Conservation (phyloP, 768 basidiomycete species). For the Termitomyces sp. region DNA sequence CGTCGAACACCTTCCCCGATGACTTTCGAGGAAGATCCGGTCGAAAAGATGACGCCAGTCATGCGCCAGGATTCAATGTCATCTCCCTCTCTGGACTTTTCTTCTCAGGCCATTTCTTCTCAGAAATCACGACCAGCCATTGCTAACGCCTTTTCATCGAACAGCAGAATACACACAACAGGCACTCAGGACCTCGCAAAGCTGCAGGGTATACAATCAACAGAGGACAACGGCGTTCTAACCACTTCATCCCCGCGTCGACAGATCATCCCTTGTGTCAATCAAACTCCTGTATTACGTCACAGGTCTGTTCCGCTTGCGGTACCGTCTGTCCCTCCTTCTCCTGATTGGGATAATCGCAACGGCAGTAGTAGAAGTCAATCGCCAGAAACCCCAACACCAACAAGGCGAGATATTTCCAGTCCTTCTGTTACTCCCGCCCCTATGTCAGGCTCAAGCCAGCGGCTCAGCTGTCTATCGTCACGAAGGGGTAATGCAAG, state of each 20-base stretch:
- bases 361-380: constrained; percentile 12
- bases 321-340: constrained; percentile 21
- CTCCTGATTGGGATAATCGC: constrained; percentile 9
- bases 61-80: constrained; percentile 68
- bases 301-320: constrained; percentile 26
- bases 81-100: constrained; percentile 65
- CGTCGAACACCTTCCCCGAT: constrained; percentile 35
- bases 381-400: constrained; percentile 31
- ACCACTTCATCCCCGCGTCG: constrained; percentile 9
- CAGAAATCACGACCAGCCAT: constrained; percentile 44
- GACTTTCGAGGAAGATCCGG: constrained; percentile 20
- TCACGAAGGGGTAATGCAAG: constrained; percentile 29
- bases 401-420: constrained; percentile 31
- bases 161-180: constrained; percentile 37
- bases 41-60: constrained; percentile 49
- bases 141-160: constrained; percentile 42
- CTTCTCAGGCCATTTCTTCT: constrained; percentile 49
- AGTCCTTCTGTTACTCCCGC: constrained; percentile 46
- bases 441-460: constrained; percentile 32
- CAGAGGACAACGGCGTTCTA: constrained; percentile 33
- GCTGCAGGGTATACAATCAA: constrained; percentile 31
- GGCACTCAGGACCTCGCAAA: constrained; percentile 40
- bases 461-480: constrained; percentile 26
- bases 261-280: constrained; percentile 11
- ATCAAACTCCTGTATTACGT: constrained; percentile 19